phyloP scores from a whole-genome alignment of 495 filamentous ascomycete genomes.

The Lasiosphaeris hirsuta region DNA sequence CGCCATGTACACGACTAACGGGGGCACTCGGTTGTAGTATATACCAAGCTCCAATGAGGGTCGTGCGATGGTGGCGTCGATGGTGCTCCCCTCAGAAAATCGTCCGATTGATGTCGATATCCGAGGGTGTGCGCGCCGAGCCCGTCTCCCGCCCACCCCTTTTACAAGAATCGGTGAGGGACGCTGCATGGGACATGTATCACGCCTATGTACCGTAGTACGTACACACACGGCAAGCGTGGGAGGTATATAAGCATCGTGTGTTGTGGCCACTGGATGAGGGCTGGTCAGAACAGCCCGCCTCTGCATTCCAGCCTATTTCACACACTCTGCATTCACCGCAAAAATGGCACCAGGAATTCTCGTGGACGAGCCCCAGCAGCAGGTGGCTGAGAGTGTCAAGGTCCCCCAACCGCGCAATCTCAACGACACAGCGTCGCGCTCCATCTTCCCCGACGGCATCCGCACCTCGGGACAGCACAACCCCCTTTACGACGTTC shows the following conservation, averaged over 20 bases:
- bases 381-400: not conserved
- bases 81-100: not conserved
- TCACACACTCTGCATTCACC: not conserved
- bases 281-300: not conserved
- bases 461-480: constrained; percentile 77
- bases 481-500: constrained; percentile 61
- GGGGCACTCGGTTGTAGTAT: not conserved
- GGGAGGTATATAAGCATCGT: not conserved
- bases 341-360: constrained; percentile 32
- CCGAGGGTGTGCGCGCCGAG: too few relatives aligned
- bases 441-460: constrained; percentile 44
- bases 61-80: not conserved
- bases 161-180: too few relatives aligned
- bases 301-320: not conserved
- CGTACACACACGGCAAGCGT: too few relatives aligned
- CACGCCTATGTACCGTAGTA: too few relatives aligned
- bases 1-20: constrained; percentile 17
- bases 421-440: constrained; percentile 24
- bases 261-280: not conserved
- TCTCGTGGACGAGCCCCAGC: constrained; percentile 27
- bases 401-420: constrained; percentile 4
- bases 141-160: too few relatives aligned
- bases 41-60: not conserved
- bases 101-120: not conserved
- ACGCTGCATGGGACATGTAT: too few relatives aligned